Evolutionary conservation across 225 moss, liverwort and hornwort species (phyloP).

Genomic region (Marchantia paleacea): DNA sequence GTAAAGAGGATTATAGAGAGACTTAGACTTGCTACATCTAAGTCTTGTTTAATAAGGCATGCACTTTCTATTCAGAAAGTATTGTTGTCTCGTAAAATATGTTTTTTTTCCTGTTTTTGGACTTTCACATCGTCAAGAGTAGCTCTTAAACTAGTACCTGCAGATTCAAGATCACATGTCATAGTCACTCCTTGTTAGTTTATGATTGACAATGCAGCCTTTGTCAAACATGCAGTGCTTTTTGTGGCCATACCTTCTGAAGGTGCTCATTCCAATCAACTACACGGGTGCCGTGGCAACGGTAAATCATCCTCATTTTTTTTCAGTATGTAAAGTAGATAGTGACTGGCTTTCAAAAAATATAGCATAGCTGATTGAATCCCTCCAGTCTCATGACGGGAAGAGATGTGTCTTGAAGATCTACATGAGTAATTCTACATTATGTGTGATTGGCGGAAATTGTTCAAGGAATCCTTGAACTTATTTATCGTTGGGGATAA

Average conservation of each 20-base stretch:
- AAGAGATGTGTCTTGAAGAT: too few relatives aligned
- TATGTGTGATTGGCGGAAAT: too few relatives aligned
- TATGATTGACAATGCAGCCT: background rate
- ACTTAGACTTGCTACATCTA: too few relatives aligned
- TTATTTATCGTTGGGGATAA: too few relatives aligned
- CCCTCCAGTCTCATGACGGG: too few relatives aligned
- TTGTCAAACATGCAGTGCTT: conserved; percentile 39
- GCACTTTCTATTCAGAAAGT: background rate
- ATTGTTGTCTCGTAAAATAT: background rate
- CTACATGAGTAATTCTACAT: too few relatives aligned
- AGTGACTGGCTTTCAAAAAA: too few relatives aligned
- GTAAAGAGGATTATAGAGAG: too few relatives aligned
- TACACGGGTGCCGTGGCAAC: conserved; percentile 64
- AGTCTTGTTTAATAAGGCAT: too few relatives aligned
- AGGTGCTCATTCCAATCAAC: conserved; percentile 49
- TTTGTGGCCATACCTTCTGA: conserved; percentile 60
- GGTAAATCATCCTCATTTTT: conserved; percentile 25
- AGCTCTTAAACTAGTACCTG: background rate
- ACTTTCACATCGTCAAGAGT: background rate
- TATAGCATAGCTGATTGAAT: too few relatives aligned
- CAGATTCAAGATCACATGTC: background rate
- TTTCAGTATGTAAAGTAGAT: too few relatives aligned
- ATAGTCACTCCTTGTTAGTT: background rate
- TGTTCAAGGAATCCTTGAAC: too few relatives aligned
- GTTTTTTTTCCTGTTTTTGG: background rate